phyloP scores from a whole-genome alignment of 2,329 filamentous ascomycete genomes.

The Triangularia setosa region DNA sequence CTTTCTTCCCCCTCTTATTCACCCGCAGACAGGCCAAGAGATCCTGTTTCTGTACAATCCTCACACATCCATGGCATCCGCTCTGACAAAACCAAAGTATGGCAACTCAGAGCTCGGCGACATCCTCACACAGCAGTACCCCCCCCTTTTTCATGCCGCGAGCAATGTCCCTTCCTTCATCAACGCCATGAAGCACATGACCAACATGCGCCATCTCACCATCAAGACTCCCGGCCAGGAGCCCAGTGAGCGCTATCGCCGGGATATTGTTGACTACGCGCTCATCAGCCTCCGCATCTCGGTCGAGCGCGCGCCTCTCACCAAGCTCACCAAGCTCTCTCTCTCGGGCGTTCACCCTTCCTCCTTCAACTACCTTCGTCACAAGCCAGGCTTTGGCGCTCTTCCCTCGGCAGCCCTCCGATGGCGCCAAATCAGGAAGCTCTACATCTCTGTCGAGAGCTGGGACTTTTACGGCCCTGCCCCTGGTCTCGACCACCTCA shows the following conservation, averaged over 20 bases:
- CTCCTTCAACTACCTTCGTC: slow-evolving; percentile 73
- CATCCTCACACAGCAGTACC: slow-evolving; percentile 80
- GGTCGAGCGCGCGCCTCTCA: slow-evolving; percentile 67
- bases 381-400: slow-evolving; percentile 68
- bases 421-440: slow-evolving; percentile 73
- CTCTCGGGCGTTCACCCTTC: slow-evolving; percentile 70
- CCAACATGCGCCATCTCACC: slow-evolving; percentile 68
- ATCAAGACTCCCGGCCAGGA: slow-evolving; percentile 73
- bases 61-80: slow-evolving; percentile 61
- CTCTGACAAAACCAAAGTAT: slow-evolving; percentile 68
- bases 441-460: slow-evolving; percentile 68
- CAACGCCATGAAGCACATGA: slow-evolving; percentile 63
- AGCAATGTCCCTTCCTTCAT: slow-evolving; percentile 85
- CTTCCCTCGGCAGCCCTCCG: slow-evolving; percentile 66
- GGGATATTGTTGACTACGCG: slow-evolving; percentile 80
- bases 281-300: slow-evolving; percentile 83
- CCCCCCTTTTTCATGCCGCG: slow-evolving; percentile 82
- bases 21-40: slow-evolving; percentile 72
- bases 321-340: slow-evolving; percentile 64
- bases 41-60: slow-evolving; percentile 79
- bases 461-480: slow-evolving; percentile 60
- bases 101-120: slow-evolving; percentile 75
- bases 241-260: slow-evolving; percentile 64
- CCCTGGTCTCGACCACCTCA: slow-evolving; percentile 65
- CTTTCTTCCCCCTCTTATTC: slow-evolving; percentile 78